phyloP scores from a whole-genome alignment of 345 rosid species.

The Lenwebbia sp. region DNA sequence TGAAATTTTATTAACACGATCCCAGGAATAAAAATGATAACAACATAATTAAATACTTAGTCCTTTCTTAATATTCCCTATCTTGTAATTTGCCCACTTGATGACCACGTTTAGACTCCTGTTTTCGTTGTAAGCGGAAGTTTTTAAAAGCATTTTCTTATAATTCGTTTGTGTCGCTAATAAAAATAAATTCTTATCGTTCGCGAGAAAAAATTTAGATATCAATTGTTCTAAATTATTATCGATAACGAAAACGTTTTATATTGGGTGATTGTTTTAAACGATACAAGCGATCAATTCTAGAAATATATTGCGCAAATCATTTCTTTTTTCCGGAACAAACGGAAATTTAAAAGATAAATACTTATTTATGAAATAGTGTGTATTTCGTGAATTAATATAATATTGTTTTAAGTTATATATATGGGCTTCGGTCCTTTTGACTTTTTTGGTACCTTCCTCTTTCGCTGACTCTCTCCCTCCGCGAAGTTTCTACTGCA shows the following conservation, averaged over 20 bases:
- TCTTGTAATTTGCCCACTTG: not conserved
- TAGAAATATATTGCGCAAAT: not conserved
- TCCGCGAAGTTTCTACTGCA: not conserved
- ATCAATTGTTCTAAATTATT: no score
- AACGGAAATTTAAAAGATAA: not conserved
- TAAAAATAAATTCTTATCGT: not conserved
- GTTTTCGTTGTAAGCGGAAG: not conserved
- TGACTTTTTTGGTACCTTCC: not conserved
- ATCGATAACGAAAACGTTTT: not conserved
- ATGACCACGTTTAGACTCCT: fast-evolving
- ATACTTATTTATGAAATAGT: not conserved
- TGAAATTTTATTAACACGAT: no score
- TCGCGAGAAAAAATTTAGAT: no score
- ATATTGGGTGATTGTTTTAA: fast-evolving
- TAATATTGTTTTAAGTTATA: not conserved
- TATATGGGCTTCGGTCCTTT: not conserved
- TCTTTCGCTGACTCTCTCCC: not conserved
- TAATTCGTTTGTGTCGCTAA: not conserved
- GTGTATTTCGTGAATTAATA: not conserved
- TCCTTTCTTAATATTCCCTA: not conserved
- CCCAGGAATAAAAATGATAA: no score
- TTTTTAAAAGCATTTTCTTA: fast-evolving
- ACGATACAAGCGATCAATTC: fast-evolving
- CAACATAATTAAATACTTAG: no score
- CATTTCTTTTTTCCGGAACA: not conserved